Evolutionary conservation across 805 yeast species (phyloP), one percentile per base, ranked within the genome.

Genomic region (Dipodascus albidus): DNA sequence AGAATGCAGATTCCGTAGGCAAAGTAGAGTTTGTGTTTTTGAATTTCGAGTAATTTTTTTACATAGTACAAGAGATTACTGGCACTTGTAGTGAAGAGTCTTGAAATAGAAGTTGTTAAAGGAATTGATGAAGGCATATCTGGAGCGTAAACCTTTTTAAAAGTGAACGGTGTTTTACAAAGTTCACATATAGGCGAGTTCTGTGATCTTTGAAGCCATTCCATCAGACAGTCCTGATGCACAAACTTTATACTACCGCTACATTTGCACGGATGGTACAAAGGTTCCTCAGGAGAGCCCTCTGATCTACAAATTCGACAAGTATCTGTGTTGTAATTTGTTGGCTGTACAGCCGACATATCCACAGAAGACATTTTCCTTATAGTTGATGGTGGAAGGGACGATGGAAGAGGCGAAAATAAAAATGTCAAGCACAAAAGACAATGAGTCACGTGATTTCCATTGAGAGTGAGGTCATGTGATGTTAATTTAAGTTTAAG

Each of bases 281-380:
- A 72, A 2, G 96, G 96, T 58, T 86, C 87, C 0, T 77, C 80
- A 0, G 69, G 70, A 0, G 93, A 80, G n/a, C 79, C 90, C 61
- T 88, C 98, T 41, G 95, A 91, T 52, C 96, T 84, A 65, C 99
- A 93, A 49, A 93, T 90, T 56, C 99, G 84, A 68, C 99, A 93
- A 2, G 83, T 38, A 8, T 38, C 44, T 6, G 15, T 17, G 15
- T 17, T 38, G 17, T 38, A 17, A 38, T 38, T 38, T 6, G 20
- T 38, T 4, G 20, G 44, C 15, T 38, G 44, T 4, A n/a, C 15
- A 38, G 44, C 14, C 44, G 44, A 4, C 3, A 3, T 14, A 38
- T 38, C 44, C 44, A 38, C 44, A 11, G 44, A 38, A 38, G 44
- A 38, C 44, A 38, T 38, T 38, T 38, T 38, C 15, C n/a, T 27